Conservation (phyloP, 2,329 filamentous ascomycete species). For the Samsoniella hepiali region DNA sequence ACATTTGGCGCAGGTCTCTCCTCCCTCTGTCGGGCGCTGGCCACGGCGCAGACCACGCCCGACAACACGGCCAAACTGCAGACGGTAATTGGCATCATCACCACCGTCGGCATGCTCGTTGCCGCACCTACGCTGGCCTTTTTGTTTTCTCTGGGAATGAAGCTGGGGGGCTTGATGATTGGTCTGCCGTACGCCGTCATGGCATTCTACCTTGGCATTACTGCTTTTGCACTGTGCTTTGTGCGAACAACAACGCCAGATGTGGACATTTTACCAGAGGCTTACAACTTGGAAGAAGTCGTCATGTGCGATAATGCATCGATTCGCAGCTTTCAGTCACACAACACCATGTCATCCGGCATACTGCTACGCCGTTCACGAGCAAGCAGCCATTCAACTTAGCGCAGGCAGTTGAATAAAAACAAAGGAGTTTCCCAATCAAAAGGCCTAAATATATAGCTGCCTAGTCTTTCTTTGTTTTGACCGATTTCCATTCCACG, state of each 20-base stretch:
- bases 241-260: not conserved
- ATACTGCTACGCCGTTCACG: not conserved
- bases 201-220: slow-evolving; percentile 12
- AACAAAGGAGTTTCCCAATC: too few relatives aligned
- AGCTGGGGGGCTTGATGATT: slow-evolving; percentile 24
- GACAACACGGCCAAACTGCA: slow-evolving; percentile 28
- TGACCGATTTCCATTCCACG: slow-evolving; percentile 30
- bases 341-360: not conserved
- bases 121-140: slow-evolving; percentile 28
- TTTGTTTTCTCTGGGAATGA: slow-evolving; percentile 27
- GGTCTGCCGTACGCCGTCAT: slow-evolving; percentile 27
- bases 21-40: slow-evolving; percentile 24
- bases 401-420: too few relatives aligned
- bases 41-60: slow-evolving; percentile 20
- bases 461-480: slow-evolving; percentile 19
- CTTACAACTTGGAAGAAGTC: not conserved
- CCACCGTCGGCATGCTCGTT: slow-evolving; percentile 26
- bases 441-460: too few relatives aligned
- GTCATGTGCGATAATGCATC: not conserved
- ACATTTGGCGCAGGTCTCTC: slow-evolving; percentile 24
- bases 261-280: not conserved
- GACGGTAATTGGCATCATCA: slow-evolving; percentile 28
- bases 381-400: not conserved
- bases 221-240: slow-evolving; percentile 13
- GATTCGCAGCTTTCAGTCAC: slow-evolving; percentile 3